Evolutionary conservation across 345 rosid species (phyloP).

Genomic region (Cardamine chenopodiifolia): DNA sequence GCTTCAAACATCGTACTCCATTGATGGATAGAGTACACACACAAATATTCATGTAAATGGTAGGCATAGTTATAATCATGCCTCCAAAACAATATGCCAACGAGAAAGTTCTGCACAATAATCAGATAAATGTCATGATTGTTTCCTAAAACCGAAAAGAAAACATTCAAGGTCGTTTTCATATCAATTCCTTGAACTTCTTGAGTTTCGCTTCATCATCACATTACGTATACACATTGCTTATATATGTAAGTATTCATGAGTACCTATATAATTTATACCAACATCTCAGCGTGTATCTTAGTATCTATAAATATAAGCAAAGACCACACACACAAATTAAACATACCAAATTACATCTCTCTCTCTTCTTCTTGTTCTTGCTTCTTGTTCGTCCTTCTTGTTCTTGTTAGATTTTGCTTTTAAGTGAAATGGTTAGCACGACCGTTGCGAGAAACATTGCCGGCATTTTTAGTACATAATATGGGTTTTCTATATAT

Average conservation of each 20-base stretch:
- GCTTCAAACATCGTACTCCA: too few species aligned
- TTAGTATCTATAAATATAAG: constrained; percentile 37
- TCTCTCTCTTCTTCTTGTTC: constrained; percentile 18
- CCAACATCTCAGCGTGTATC: constrained; percentile 18
- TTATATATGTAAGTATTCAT: constrained; percentile 11
- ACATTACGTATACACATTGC: constrained; percentile 19
- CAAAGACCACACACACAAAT: background rate
- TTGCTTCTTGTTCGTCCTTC: too few species aligned
- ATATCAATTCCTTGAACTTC: constrained; percentile 39
- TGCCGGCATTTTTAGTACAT: constrained; percentile 42
- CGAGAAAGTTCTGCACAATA: constrained; percentile 29
- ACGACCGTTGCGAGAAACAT: constrained; percentile 39
- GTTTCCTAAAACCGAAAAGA: constrained; percentile 20
- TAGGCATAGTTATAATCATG: constrained; percentile 34
- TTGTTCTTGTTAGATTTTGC: constrained; percentile 14
- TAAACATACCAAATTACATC: constrained; percentile 9
- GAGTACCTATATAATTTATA: constrained; percentile 5
- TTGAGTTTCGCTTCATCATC: constrained; percentile 44
- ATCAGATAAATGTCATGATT: constrained; percentile 38
- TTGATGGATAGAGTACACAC: too few species aligned
- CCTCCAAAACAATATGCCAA: constrained; percentile 31
- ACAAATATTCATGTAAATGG: background rate
- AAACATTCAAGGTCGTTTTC: constrained; percentile 35
- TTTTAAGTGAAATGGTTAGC: constrained; percentile 35
- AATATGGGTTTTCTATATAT: background rate